Evolutionary conservation across 352 stramenopile species (phyloP).

Genomic region (Pythium biforme): DNA sequence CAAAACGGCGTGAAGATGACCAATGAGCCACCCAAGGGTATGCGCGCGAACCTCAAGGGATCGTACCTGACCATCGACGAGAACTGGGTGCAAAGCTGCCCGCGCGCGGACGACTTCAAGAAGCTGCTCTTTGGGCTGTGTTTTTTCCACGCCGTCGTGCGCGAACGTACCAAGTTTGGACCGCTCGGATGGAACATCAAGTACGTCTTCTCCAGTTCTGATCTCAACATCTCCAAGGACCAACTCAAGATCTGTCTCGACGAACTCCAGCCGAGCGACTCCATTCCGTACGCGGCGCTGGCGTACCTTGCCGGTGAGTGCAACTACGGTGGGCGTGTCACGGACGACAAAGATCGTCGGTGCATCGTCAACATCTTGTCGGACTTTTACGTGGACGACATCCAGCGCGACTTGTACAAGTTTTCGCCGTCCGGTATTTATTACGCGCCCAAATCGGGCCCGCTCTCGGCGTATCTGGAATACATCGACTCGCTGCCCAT

Average conservation of each 20-base stretch:
- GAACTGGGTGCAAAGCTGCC: slow-evolving; percentile 66
- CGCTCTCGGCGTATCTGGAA: slow-evolving; percentile 56
- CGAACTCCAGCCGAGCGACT: slow-evolving; percentile 54
- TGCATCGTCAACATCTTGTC: slow-evolving; percentile 85
- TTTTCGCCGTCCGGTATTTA: slow-evolving; percentile 87
- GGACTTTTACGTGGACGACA: slow-evolving; percentile 80
- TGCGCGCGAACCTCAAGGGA: slow-evolving; percentile 92
- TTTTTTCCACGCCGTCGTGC: slow-evolving; percentile 92
- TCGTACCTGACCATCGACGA: slow-evolving; percentile 88
- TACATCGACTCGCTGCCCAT: slow-evolving; percentile 85
- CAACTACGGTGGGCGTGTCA: slow-evolving; percentile 95
- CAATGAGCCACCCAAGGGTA: slow-evolving; percentile 93
- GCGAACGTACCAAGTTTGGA: slow-evolving; percentile 84
- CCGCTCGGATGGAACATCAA: slow-evolving; percentile 88
- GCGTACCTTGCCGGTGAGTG: slow-evolving; percentile 92
- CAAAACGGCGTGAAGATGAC: slow-evolving; percentile 96
- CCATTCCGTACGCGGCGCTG: slow-evolving; percentile 90
- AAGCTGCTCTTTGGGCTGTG: slow-evolving; percentile 87
- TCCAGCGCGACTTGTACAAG: slow-evolving; percentile 70
- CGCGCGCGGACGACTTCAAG: slow-evolving; percentile 67
- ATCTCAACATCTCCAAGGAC: slow-evolving; percentile 84
- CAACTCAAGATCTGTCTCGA: slow-evolving; percentile 85
- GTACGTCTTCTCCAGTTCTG: slow-evolving; percentile 87
- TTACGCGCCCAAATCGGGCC: slow-evolving; percentile 53
- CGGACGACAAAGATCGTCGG: slow-evolving; percentile 92